Base-by-base conservation (phyloP, 2,329 filamentous ascomycete species). In the Pseudonectria buxi region DNA sequence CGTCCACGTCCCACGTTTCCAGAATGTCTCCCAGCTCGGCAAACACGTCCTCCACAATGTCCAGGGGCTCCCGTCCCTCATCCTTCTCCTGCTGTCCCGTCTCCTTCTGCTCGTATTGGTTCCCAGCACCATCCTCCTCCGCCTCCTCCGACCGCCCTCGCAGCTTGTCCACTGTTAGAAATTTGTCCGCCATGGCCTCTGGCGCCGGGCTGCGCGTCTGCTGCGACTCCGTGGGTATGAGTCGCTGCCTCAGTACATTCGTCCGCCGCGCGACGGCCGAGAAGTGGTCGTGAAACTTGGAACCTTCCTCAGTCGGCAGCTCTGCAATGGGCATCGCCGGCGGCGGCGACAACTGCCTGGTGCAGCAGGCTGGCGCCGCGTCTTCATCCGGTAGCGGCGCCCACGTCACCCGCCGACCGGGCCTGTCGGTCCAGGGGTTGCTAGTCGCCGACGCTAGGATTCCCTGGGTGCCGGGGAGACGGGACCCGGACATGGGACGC, bases 271-370 rank as follows among this genome's bases (percentile, higher is more conserved):
- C 63, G 26, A 72, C 57, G 1, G 59, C 60, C 18, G 62, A 58
- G 42, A 75, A 75, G 44, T 74, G 70, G n/a, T 61, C 62, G 13
- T 51, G 56, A 32, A 72, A 75, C 32, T 57, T 63, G 24, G 58
- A 49, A 33, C 60, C 57, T 7, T 57, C 53, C 3, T 53, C 57
- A 2, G 50, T 53, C 3, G 57, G 58, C 6, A 67, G 46, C 7
- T 63, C 53, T 14, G 55, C 46, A 7, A 63, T 48, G 2, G 55
- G 44, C 9, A 47, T 51, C 7, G 57, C 48, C 6, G 69, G 69
- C 2, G 70, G 70, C 6, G 71, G 70, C 7, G 70, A 72, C 33
- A 24, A 27, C 22, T 31, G 6, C 28, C 33, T 13, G 39, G 33
- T 7, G 42, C 43, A 33, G 33, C 24, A 2, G 34, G 41, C 10